Base-by-base conservation (phyloP, 176 grass and related monocot genomes). In the Bonia amplexicaulis region DNA sequence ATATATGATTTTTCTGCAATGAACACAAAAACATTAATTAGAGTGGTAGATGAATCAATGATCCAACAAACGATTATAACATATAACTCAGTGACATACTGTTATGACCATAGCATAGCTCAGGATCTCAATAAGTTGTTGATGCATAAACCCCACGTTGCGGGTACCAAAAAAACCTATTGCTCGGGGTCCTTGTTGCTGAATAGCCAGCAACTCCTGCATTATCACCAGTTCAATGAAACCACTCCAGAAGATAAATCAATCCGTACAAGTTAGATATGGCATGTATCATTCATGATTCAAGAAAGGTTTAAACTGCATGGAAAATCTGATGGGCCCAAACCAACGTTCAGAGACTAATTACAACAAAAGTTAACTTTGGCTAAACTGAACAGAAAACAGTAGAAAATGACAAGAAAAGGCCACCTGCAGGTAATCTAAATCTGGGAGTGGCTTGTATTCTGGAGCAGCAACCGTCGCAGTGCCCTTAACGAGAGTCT, bases 51-150 rank as follows among this genome's bases (percentile, higher is more conserved):
- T 3, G 4, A 80, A 26, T 20, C 17, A 47, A 86, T 80, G n/a
- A 70, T 70, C 33, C 17, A 31, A 75, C 12, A 11, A 76, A 84
- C 17, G 0, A 20, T 1, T 13, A 80, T 9, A 47, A 14, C 6
- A 62, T 71, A 81, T 69, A 87, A 51, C 11, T 63, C 53, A 80
- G 71, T 53, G 67, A 80, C 93, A 86, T 94, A 96, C 93, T 72
- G 93, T 96, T 92, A 99, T 99, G 70, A 99, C 90, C 97, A 99
- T 99, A 22, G 97, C 93, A 89, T 99, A 99, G 83, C 97, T 99
- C 37, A 96, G 86, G 90, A 99, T 99, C 88, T 99, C 97, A 80
- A 99, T 99, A 79, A 99, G 97, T 74, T 99, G 93, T 77, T 99
- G 97, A 76, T 99, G 97, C 93, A 99, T 99, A 65, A 80, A 99